A percentile compares a stretch with the other conserved stretches of the same genome.
Conservation (phyloP, 805 yeast genomes). For the Candida nanaspora region DNA sequence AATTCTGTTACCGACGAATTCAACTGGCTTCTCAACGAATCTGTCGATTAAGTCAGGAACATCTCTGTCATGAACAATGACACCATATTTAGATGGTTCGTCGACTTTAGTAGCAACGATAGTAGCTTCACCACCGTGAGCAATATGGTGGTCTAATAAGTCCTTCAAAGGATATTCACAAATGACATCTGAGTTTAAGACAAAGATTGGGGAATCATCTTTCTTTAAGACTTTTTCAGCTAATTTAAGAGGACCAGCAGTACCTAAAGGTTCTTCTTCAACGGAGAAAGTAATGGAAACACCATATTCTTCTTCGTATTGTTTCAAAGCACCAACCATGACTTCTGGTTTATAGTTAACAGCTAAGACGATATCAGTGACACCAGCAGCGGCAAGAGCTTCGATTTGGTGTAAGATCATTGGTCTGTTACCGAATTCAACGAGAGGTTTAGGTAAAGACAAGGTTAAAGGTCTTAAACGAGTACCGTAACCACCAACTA, state of each 20-base stretch:
- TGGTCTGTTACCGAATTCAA: conserved; percentile 98
- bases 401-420: conserved; percentile 98
- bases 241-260: conserved; percentile 98
- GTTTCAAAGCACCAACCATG: conserved; percentile 90
- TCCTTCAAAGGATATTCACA: conserved; percentile 97
- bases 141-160: conserved; percentile 85
- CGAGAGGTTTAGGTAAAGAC: conserved; percentile 93
- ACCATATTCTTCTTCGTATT: conserved; percentile 93
- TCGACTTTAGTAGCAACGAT: conserved; percentile 99
- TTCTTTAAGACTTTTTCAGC: conserved; percentile 91
- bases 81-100: conserved; percentile 99
- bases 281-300: conserved; percentile 94
- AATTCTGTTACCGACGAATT: conserved; percentile 99
- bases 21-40: conserved; percentile 98
- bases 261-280: conserved; percentile 98
- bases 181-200: conserved; percentile 95
- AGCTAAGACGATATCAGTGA: conserved; percentile 95
- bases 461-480: conserved; percentile 98
- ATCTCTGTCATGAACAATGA: conserved; percentile 94
- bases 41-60: conserved; percentile 95
- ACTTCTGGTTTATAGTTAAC: conserved; percentile 99
- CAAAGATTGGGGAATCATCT: conserved; percentile 95
- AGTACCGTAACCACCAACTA: conserved; percentile 99
- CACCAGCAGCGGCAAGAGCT: conserved; percentile 97
- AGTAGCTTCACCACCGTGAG: conserved; percentile 97